Evolutionary conservation across 2,329 filamentous ascomycete species (phyloP), one percentile per base, ranked within the genome.

Genomic region (Aspergillus tubingensis): DNA sequence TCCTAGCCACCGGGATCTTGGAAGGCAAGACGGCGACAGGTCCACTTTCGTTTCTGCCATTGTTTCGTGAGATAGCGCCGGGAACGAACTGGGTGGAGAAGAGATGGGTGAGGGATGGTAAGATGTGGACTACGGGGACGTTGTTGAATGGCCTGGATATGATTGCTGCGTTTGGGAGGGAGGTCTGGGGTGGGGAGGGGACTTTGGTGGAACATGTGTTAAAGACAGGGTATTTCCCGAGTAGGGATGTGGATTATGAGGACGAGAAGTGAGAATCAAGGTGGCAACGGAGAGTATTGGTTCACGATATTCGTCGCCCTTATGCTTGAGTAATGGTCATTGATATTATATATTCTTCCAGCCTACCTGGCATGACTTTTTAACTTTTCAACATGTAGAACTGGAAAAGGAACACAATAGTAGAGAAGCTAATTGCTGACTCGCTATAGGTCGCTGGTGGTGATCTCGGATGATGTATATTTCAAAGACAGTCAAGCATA

Each of bases 71-170:
- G 21, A 41, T 41, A 5, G 21, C 47, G 2, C 55, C 55, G 0
- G 36, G 47, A 0, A 41, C 32, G 0, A 52, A 30, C 21, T 58
- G 55, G 55, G 55, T 58, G 5, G 48, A 58, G n/a, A 58, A 58
- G 55, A 32, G 55, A 21, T 58, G 48, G 32, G 55, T 51, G 8
- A 10, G 15, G 3, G 55, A 57, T 51, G 47, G n/a, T 1, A 58
- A 58, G 23, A 32, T 58, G 21, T 58, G 55, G 55, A 58, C 47
- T n/a, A 58, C 55, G 11, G 55, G 55, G 8, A 15, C 21, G 19
- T 27, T 58, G 55, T 25, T 58, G 32, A 58, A 51, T n/a, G 55
- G 55, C 2, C 11, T 58, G 2, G 55, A 58, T 41, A 52, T 52
- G 55, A 23, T 58, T n/a, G 36, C 55, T 8, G 47, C 55, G 1